Percentiles rank a stretch among this genome's conserved stretches.
Conservation (phyloP, 805 yeast species). For the Yarrowia bubula region DNA sequence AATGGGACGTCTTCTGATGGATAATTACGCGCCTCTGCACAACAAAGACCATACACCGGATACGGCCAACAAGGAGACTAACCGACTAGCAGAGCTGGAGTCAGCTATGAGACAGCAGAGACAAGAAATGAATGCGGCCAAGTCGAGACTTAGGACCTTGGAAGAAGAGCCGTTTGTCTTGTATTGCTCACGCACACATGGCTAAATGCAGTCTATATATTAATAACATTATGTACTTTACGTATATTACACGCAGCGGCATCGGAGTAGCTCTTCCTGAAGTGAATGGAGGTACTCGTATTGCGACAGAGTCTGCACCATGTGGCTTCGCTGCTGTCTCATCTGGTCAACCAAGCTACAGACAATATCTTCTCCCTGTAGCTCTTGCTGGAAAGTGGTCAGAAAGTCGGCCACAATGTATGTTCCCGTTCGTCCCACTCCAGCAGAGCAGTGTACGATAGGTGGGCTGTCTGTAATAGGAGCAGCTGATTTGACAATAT, state of each 20-base stretch:
- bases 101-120: not conserved
- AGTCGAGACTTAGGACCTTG: not conserved
- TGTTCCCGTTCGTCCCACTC: conserved; percentile 95
- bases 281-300: conserved; percentile 40
- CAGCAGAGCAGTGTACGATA: conserved; percentile 91
- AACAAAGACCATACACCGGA: not conserved
- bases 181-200: not conserved
- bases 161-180: conserved; percentile 2
- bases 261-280: conserved; percentile 4
- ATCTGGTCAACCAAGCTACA: conserved; percentile 38
- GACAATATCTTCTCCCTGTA: conserved; percentile 33
- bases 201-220: conserved; percentile 13
- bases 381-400: conserved; percentile 42
- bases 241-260: not conserved
- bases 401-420: conserved; percentile 67
- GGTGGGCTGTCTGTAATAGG: conserved; percentile 47
- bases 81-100: not conserved
- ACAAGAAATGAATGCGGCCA: not conserved
- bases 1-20: not conserved
- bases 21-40: not conserved
- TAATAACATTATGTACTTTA: conserved; percentile 7
- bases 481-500: conserved; percentile 46
- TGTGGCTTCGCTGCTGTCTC: conserved; percentile 44
- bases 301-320: conserved; percentile 45
- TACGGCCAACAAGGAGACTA: not conserved